phyloP scores from a whole-genome alignment of 495 filamentous ascomycete genomes.

The Annulohypoxylon maeteangense region DNA sequence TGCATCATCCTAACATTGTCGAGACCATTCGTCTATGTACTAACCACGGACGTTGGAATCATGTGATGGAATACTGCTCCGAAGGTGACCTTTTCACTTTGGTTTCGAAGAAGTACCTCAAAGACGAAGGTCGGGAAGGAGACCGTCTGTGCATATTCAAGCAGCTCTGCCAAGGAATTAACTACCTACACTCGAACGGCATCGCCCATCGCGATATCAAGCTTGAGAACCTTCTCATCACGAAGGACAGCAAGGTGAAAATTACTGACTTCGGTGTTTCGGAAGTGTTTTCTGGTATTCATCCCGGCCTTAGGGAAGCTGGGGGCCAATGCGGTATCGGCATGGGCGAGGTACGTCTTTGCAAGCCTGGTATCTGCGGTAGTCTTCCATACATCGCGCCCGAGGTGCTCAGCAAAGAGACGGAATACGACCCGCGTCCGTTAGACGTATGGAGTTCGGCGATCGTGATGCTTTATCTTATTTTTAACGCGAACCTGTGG shows the following conservation, averaged over 20 bases:
- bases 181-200: slow-evolving; percentile 75
- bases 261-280: slow-evolving; percentile 85
- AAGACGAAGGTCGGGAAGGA: slow-evolving; percentile 66
- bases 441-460: slow-evolving; percentile 84
- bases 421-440: slow-evolving; percentile 76
- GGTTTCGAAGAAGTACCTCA: slow-evolving; percentile 72
- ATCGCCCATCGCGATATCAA: slow-evolving; percentile 88
- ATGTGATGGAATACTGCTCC: slow-evolving; percentile 86
- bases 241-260: slow-evolving; percentile 74
- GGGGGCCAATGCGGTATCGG: slow-evolving; percentile 72
- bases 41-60: slow-evolving; percentile 74
- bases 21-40: slow-evolving; percentile 76
- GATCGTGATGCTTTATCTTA: slow-evolving; percentile 75
- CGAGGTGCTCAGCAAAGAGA: slow-evolving; percentile 73
- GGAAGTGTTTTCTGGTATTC: slow-evolving; percentile 77
- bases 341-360: slow-evolving; percentile 72
- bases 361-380: slow-evolving; percentile 77
- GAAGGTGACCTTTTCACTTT: slow-evolving; percentile 77
- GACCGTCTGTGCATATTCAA: slow-evolving; percentile 84
- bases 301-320: slow-evolving; percentile 73
- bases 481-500: slow-evolving; percentile 73
- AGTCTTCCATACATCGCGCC: slow-evolving; percentile 82
- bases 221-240: slow-evolving; percentile 79
- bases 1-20: slow-evolving; percentile 83
- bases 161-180: slow-evolving; percentile 75